These are phyloP conservation scores for Scytalidium lignicola DNA, from an alignment of 2,329 filamentous ascomycete genomes.

Conservation along the genomic window DNA sequence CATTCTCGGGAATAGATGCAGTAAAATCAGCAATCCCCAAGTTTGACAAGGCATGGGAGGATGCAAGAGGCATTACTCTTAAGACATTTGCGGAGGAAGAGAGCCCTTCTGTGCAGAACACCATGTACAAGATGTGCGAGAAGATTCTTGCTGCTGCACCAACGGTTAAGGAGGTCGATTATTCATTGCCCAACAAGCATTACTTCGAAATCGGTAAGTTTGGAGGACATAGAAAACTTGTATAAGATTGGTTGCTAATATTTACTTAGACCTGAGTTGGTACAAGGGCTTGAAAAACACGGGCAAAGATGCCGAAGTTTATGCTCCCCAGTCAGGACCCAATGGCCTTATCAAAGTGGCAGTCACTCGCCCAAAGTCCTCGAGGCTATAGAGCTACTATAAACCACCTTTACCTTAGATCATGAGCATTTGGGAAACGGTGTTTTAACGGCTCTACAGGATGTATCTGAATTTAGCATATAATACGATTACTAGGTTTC, in stretches of 20 bases:
- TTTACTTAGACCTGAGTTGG: constrained; percentile 76
- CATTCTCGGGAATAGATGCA: constrained; percentile 59
- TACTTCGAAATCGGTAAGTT: constrained; percentile 89
- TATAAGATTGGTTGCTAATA: constrained; percentile 10
- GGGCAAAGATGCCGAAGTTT: constrained; percentile 91
- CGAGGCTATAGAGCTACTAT: constrained; percentile 19
- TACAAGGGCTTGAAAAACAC: constrained; percentile 94
- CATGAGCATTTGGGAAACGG: background rate
- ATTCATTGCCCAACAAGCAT: constrained; percentile 93
- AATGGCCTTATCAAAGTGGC: constrained; percentile 96
- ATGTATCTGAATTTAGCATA: background rate
- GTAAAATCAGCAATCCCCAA: constrained; percentile 58
- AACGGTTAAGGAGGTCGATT: constrained; percentile 67
- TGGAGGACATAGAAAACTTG: background rate
- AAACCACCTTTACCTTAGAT: background rate
- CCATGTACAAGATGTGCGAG: constrained; percentile 98
- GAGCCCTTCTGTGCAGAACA: constrained; percentile 89
- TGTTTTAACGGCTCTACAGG: background rate
- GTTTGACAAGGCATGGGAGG: constrained; percentile 76
- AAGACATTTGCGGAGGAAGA: constrained; percentile 86
- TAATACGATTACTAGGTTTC: background rate
- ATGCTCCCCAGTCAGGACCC: constrained; percentile 84
- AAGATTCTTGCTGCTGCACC: constrained; percentile 74
- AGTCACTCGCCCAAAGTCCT: constrained; percentile 52
- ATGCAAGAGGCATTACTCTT: constrained; percentile 79